Evolutionary conservation across 257 asterid species (phyloP), one percentile per base, ranked within the genome.

Genomic region (Jaltomata sinuosa): DNA sequence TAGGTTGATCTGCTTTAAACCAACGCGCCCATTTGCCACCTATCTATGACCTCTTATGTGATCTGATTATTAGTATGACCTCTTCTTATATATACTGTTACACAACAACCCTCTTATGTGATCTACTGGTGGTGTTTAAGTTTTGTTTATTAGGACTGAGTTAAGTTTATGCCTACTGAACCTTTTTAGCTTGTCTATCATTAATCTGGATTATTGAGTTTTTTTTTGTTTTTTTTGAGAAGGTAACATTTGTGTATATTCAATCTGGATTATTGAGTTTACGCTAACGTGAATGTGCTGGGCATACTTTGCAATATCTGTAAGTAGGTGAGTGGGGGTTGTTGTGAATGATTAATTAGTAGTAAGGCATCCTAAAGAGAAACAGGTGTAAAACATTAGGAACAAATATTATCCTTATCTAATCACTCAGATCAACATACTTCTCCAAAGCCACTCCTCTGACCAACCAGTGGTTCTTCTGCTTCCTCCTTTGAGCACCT

Each of bases 1-100:
- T 67, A 25, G 22, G 45, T 34, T 68, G 50, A 68, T 3, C 77
- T 1, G n/a, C 49, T 68, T 34, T 34, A 49, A 34, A 36, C 78
- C 31, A 19, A 4, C 50, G 31, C 18, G 6, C 25, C 49, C 78
- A 68, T 19, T 68, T 19, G 29, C 78, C 50, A 36, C 31, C 31
- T 68, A 34, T 47, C 18, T 94, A 96, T 74, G 88, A 84, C 88
- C 83, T n/a, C n/a, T n/a, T n/a, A n/a, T n/a, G n/a, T n/a, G n/a
- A n/a, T n/a, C n/a, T n/a, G n/a, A n/a, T n/a, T n/a, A n/a, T 8
- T 38, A 38, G 42, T 96, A 96, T 69, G 87, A 84, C 87, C 81
- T 87, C 86, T 59, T 80, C 81, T 65, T 59, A 80, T 81, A 57
- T 68, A 81, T 77, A 27, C 62, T 77, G 27, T 77, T 77, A 14